Percentiles rank a stretch among this genome's conserved stretches.
Conservation (phyloP, 345 rosid species). For the Eucalyptus fibrosa region DNA sequence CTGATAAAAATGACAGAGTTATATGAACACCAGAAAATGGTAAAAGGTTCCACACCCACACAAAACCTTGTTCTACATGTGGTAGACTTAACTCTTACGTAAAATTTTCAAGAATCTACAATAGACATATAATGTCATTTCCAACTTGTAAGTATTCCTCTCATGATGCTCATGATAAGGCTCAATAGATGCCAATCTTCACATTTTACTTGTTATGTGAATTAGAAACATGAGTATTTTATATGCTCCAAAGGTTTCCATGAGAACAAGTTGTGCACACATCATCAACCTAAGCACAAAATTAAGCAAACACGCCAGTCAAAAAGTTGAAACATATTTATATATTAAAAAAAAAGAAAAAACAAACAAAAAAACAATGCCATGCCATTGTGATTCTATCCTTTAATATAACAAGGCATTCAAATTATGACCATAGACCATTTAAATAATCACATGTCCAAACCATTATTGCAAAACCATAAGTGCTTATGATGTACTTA, state of each 20-base stretch:
- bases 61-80: not conserved
- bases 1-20: not conserved
- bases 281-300: not conserved
- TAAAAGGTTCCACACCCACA: not conserved
- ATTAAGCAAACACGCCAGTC: not conserved
- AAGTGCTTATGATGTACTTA: not conserved
- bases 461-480: not conserved
- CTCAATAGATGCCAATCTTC: not conserved
- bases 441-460: not conserved
- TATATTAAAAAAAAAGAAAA: too few species aligned
- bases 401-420: not conserved
- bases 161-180: not conserved
- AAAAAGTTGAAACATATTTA: not conserved
- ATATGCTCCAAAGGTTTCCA: not conserved
- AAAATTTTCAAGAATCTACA: not conserved
- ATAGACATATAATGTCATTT: not conserved
- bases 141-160: not conserved
- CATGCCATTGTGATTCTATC: not conserved
- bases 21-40: not conserved
- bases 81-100: not conserved
- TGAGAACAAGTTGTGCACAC: not conserved
- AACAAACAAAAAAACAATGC: not conserved
- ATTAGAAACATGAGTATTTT: not conserved
- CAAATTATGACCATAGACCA: not conserved
- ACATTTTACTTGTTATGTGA: not conserved